Base-by-base conservation (phyloP, 1,284 basidiomycete species). In the Xerocomus minutiporus region DNA sequence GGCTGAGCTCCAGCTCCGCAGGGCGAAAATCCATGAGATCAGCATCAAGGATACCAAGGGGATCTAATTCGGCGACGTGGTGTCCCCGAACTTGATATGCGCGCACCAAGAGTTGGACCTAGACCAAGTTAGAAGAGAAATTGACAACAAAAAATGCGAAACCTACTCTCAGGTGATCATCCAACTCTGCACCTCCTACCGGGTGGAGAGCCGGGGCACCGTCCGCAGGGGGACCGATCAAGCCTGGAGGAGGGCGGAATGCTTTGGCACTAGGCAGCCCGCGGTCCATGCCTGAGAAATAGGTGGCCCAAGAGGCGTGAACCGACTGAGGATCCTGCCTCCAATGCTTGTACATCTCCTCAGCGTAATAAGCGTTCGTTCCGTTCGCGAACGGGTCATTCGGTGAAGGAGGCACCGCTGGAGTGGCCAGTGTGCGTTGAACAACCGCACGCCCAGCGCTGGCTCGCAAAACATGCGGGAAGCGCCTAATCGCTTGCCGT, bases 51-150 rank as follows among this genome's bases (percentile, higher is more conserved):
- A 99, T 95, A 42, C 93, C 93, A 28, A 99, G 83, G 35, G 96
- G 96, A 68, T 99, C 96, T 55, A 99, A 81, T 62, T 95, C 88
- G 51, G 96, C 97, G 60, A 96, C 82, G 68, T 97, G 93, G 71
- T 99, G 97, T 34, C 97, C 96, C 54, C 95, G 91, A 29, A 99
- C 96, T 85, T 99, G 96, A 75, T 97, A 99, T 7, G 97, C 96
- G 61, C 96, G 89, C 54, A 98, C 93, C 58, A 97, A 85, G 32
- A 97, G 81, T 88, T 97, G 95, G 23, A 93, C 86, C 94, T 97
- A 57, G 50, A 44, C 23, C 9, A 13, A 23, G 43, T 59, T 6
- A 55, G 42, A 46, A 29, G 59, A 8, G 57, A 40, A 40, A 40
- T 25, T 25, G 32, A 36, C 13, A n/a, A 20, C 23, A 25, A 9